Evolutionary conservation across 139 green algal species (phyloP), one percentile per base, ranked within the genome.

Genomic region (Micractinium conductrix): DNA sequence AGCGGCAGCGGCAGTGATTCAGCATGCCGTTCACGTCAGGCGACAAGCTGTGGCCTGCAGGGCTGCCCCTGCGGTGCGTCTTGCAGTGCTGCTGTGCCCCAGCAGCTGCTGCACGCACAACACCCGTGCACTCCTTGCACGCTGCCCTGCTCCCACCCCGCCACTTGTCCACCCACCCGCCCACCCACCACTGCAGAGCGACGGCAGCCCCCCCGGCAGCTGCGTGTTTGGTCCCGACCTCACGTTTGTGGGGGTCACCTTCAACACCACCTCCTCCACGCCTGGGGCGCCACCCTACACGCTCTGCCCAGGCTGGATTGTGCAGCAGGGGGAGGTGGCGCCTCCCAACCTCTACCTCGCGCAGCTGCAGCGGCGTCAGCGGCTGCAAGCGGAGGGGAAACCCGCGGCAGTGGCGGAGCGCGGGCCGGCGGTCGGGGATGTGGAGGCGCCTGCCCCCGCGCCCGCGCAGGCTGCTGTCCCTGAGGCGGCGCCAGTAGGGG

Each of bases 221-320:
- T 85, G 79, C 35, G 26, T n/a, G 12, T 85, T 80, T 74, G 79
- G 79, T 19, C 50, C 55, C 28, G 55, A 85, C 19, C 0, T 85
- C 1, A 75, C 45, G 16, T 79, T 85, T 35, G 7, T 76, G 45
- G 79, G 79, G 9, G n/a, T 85, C 33, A 53, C n/a, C 24, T 48
- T 58, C 33, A 38, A 58, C 48, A 60, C 33, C 38, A 28, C 75
- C 26, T 85, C 43, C 40, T 33, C 40, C 74, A 43, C n/a, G 28
- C 62, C 55, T 38, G 62, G 38, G 26, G 7, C 21, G 62, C 55
- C 19, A 30, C 55, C 19, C 62, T 35, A 0, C 21, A 5, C 6
- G 28, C 21, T 71, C 26, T 69, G 60, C 60, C 63, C n/a, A 30
- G 38, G 30, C 63, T 40, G 63, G 63, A 10, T 71, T 5, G 38